A percentile compares a stretch with the other conserved stretches of the same genome.
These are phyloP conservation scores for Aurinia saxatilis DNA, from an alignment of 345 rosid species.

Conservation along the genomic window DNA sequence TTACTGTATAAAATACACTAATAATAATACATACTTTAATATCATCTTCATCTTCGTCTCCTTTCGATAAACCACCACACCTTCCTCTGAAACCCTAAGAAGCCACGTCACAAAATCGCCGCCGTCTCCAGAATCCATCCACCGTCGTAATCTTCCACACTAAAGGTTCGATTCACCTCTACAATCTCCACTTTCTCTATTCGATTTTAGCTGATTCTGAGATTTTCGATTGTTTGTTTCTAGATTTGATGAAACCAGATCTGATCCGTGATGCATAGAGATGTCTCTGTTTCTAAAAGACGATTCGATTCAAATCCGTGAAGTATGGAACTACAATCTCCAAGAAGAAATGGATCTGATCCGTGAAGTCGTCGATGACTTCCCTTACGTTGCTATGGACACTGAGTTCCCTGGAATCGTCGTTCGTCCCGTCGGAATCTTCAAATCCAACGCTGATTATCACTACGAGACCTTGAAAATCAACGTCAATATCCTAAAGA, in stretches of 20 bases:
- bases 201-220: background rate
- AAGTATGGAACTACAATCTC: slow-evolving; percentile 73
- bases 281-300: slow-evolving; percentile 69
- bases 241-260: slow-evolving; percentile 27
- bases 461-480: slow-evolving; percentile 71
- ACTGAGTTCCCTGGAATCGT: slow-evolving; percentile 88
- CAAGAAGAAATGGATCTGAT: slow-evolving; percentile 61
- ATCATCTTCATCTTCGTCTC: background rate
- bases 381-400: slow-evolving; percentile 81
- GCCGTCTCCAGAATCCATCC: background rate
- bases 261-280: slow-evolving; percentile 31
- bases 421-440: slow-evolving; percentile 60
- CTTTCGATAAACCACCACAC: slow-evolving; percentile 13
- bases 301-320: slow-evolving; percentile 74
- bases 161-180: slow-evolving; percentile 18
- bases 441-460: slow-evolving; percentile 57
- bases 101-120: slow-evolving; percentile 12
- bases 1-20: too few relatives aligned
- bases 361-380: slow-evolving; percentile 61
- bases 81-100: slow-evolving; percentile 20
- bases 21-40: background rate
- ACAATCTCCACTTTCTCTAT: background rate
- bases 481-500: slow-evolving; percentile 70
- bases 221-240: background rate
- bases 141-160: background rate